These are phyloP conservation scores for Vickermania ingenoplastis DNA, from an alignment of 208 protist genomes.

Conservation along the genomic window DNA sequence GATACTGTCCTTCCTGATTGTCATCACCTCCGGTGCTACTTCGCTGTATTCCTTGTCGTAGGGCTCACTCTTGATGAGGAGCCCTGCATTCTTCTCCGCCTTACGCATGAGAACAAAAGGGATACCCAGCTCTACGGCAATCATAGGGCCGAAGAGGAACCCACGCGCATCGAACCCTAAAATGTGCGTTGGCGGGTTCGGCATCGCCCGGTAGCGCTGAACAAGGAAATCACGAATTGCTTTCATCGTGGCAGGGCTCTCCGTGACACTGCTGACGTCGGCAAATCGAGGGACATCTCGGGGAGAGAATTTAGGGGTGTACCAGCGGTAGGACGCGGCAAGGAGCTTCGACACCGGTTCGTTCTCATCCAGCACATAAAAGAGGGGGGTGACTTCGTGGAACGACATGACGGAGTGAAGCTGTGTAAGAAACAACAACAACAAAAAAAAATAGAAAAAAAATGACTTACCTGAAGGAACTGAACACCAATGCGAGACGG, in stretches of 20 bases:
- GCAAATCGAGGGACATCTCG: slow-evolving; percentile 82
- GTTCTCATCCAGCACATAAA: slow-evolving; percentile 34
- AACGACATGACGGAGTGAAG: slow-evolving; percentile 51
- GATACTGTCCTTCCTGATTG: slow-evolving; percentile 73
- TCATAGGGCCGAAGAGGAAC: slow-evolving; percentile 83
- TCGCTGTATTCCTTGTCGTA: slow-evolving; percentile 90
- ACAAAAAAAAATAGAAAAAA: slow-evolving; percentile 4
- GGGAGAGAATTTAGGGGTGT: slow-evolving; percentile 80
- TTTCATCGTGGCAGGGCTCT: slow-evolving; percentile 67
- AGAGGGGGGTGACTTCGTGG: slow-evolving; percentile 32
- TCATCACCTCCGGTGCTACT: slow-evolving; percentile 69
- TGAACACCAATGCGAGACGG: no score
- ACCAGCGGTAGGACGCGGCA: slow-evolving; percentile 74
- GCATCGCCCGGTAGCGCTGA: slow-evolving; percentile 54
- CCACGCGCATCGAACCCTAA: slow-evolving; percentile 86
- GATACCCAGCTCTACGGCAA: slow-evolving; percentile 79
- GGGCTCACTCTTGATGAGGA: slow-evolving; percentile 80
- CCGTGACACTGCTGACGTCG: slow-evolving; percentile 80
- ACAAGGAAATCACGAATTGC: slow-evolving; percentile 79
- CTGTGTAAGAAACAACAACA: neutral
- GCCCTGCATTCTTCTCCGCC: slow-evolving; percentile 71
- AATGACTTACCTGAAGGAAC: neutral
- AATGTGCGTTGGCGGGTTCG: slow-evolving; percentile 61
- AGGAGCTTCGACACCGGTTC: slow-evolving; percentile 36
- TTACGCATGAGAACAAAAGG: slow-evolving; percentile 90